phyloP scores from a whole-genome alignment of 1,284 basidiomycete genomes.

The Trametes hirsuta region DNA sequence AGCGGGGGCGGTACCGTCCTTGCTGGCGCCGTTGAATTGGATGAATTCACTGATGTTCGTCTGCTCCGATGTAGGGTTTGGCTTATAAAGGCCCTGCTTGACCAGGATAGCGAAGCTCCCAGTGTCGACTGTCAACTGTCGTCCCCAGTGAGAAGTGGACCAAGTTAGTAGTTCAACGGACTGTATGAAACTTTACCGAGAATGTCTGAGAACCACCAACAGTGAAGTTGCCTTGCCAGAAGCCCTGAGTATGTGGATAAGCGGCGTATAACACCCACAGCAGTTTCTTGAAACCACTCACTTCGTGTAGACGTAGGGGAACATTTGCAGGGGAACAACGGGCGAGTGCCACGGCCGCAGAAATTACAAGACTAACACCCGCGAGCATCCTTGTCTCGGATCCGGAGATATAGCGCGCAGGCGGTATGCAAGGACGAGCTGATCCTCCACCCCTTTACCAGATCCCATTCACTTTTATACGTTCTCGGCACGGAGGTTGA shows the following conservation, averaged over 20 bases:
- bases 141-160: background rate
- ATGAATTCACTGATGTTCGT: slow-evolving; percentile 17
- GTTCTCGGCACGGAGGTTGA: background rate
- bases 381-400: background rate
- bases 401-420: too few relatives aligned
- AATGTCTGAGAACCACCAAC: slow-evolving; percentile 7
- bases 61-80: slow-evolving; percentile 5
- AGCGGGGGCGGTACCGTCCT: slow-evolving; percentile 10
- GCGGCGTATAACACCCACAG: background rate
- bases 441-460: too few relatives aligned
- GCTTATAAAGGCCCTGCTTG: slow-evolving; percentile 12
- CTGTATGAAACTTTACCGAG: background rate
- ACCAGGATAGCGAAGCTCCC: slow-evolving; percentile 14
- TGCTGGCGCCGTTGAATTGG: slow-evolving; percentile 14
- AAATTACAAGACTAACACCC: background rate
- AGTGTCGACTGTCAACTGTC: slow-evolving; percentile 12
- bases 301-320: slow-evolving; percentile 4
- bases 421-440: too few relatives aligned
- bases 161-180: background rate
- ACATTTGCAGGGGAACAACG: slow-evolving; percentile 4
- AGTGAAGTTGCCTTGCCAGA: slow-evolving; percentile 11
- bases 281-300: background rate
- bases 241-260: background rate
- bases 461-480: background rate
- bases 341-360: background rate